These are phyloP conservation scores for Kazachstania sp. DNA, from an alignment of 1,139 yeast genomes.

Conservation along the genomic window DNA sequence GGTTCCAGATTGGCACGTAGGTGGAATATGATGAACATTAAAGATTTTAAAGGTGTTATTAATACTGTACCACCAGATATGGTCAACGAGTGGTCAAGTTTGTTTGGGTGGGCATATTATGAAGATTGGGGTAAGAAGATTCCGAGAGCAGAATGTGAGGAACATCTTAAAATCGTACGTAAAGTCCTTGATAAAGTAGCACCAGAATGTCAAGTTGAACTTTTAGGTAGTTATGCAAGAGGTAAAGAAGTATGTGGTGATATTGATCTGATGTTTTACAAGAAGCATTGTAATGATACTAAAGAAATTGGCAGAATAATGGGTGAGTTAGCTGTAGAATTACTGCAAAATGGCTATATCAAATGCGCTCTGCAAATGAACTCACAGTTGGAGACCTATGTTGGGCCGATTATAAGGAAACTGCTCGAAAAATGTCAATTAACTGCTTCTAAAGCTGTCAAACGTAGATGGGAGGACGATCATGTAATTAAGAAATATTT, in stretches of 20 bases:
- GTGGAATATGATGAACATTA: constrained; percentile 37
- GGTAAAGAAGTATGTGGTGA: constrained; percentile 47
- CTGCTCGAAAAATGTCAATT: constrained; percentile 10
- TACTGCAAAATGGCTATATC: constrained; percentile 28
- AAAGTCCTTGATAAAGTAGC: constrained; percentile 34
- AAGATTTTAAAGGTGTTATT: constrained; percentile 37
- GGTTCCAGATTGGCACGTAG: constrained; percentile 41
- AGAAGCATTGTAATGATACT: constrained; percentile 30
- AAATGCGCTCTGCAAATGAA: constrained; percentile 25
- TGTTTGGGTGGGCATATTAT: constrained; percentile 42
- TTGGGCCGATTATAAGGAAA: constrained; percentile 11
- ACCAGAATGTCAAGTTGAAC: constrained; percentile 32
- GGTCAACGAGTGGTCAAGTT: constrained; percentile 31
- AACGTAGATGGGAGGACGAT: constrained; percentile 6
- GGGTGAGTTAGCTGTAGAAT: constrained; percentile 24
- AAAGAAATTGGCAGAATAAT: constrained; percentile 28
- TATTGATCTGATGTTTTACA: constrained; percentile 48
- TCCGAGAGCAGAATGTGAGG: constrained; percentile 40
- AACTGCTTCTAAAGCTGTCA: constrained; percentile 3
- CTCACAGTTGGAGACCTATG: constrained; percentile 11
- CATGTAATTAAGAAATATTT: constrained; percentile 27
- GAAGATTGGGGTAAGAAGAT: constrained; percentile 44
- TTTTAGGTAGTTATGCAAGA: constrained; percentile 53
- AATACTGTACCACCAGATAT: constrained; percentile 29
- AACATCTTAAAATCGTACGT: constrained; percentile 36